A percentile compares a stretch with the other conserved stretches of the same genome.
Conservation (phyloP, 805 yeast genomes). For the Yamadazyma philogaea region DNA sequence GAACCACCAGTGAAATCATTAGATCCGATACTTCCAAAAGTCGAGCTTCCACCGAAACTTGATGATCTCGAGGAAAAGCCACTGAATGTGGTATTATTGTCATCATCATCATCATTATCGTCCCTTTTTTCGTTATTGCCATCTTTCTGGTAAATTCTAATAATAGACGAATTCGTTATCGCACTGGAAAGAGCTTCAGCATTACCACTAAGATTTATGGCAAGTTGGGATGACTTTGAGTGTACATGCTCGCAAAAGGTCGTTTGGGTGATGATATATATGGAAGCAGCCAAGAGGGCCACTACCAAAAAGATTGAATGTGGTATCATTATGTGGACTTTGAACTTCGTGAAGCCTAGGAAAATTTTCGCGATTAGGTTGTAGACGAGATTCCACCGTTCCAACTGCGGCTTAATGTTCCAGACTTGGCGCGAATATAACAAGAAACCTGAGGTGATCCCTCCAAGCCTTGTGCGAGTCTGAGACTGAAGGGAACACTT, state of each 20-base stretch:
- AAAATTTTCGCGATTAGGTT: slow-evolving; percentile 5
- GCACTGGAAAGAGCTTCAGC: background rate
- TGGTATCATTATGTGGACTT: slow-evolving; percentile 5
- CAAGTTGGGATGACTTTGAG: background rate
- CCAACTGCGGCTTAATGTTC: too few species aligned
- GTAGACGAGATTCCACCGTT: too few species aligned
- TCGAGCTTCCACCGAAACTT: background rate
- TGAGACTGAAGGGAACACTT: too few species aligned
- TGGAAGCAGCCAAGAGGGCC: slow-evolving; percentile 1
- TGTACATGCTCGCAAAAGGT: background rate
- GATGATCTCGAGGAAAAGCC: background rate
- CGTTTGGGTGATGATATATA: background rate
- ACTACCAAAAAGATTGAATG: slow-evolving; percentile 2
- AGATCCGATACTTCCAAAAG: too few species aligned
- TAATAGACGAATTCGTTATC: background rate
- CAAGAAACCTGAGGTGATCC: too few species aligned
- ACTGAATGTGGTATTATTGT: background rate
- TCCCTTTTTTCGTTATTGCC: background rate
- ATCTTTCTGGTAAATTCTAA: background rate
- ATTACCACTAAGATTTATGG: background rate
- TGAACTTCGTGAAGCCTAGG: background rate
- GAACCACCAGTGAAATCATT: too few species aligned
- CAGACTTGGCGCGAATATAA: too few species aligned
- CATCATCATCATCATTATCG: background rate
- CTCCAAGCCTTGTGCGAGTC: too few species aligned